A percentile compares a stretch with the other conserved stretches of the same genome.
Conservation (phyloP, 2,329 filamentous ascomycete genomes). For the Fusarium hainanense region DNA sequence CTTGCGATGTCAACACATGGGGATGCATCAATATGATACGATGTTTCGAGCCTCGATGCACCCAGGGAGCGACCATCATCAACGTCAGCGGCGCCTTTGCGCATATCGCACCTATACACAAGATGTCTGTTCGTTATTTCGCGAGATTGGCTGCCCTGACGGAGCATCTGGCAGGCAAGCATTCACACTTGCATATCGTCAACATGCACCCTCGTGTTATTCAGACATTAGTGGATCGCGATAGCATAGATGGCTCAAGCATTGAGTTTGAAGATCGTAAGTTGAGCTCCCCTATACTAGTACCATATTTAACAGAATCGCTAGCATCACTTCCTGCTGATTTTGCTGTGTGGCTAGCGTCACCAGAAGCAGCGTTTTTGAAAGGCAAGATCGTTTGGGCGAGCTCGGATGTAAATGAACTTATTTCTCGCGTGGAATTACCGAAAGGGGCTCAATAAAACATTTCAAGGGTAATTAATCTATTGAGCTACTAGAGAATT, state of each 20-base stretch:
- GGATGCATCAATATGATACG: not conserved
- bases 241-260: not conserved
- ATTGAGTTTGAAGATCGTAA: not conserved
- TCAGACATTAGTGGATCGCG: not conserved
- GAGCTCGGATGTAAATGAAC: not conserved
- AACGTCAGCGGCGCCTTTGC: not conserved
- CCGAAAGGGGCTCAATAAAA: too few relatives aligned
- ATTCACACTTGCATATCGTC: not conserved
- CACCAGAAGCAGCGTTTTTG: not conserved
- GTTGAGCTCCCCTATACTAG: too few relatives aligned
- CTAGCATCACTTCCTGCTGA: not conserved
- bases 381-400: not conserved
- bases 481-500: too few relatives aligned
- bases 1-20: not conserved
- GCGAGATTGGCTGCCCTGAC: fast-evolving
- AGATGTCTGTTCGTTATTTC: not conserved
- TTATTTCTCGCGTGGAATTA: not conserved
- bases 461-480: too few relatives aligned
- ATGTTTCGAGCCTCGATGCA: not conserved
- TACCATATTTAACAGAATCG: too few relatives aligned
- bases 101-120: not conserved
- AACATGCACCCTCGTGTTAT: not conserved
- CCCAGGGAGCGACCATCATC: not conserved
- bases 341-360: not conserved
- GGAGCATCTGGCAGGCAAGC: not conserved